Percentiles rank a stretch among this genome's conserved stretches.
Evolutionary conservation across 1,284 basidiomycete genomes (phyloP).

Genomic region (Pseudozyma sp.): DNA sequence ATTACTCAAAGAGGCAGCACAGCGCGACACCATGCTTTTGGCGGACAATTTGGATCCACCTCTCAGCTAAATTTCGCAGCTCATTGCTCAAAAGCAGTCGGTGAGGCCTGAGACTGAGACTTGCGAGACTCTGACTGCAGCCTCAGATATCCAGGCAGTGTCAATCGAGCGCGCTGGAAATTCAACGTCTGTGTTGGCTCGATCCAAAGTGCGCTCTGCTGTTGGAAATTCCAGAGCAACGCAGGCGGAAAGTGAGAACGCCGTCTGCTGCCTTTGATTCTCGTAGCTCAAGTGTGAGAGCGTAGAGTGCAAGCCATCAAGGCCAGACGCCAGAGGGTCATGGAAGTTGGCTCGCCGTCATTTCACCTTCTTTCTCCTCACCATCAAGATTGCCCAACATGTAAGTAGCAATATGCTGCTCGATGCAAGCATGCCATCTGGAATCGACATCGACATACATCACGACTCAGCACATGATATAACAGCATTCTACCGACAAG

Average conservation of each 20-base stretch:
- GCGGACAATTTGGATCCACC: neutral
- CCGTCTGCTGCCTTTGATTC: conserved; percentile 20
- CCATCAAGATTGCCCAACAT: conserved; percentile 66
- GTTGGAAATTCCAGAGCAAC: too few relatives aligned
- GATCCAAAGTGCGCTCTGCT: too few relatives aligned
- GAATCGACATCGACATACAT: conserved; percentile 17
- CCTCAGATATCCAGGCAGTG: neutral
- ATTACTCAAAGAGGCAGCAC: neutral
- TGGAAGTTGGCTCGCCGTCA: conserved; percentile 27
- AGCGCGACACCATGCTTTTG: neutral
- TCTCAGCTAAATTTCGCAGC: neutral
- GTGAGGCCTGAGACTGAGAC: too few relatives aligned
- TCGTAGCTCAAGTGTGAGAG: conserved; percentile 3
- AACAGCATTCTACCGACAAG: conserved; percentile 1
- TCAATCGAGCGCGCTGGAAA: neutral
- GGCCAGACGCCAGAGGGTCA: conserved; percentile 5
- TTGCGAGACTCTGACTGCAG: too few relatives aligned
- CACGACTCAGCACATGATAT: conserved; percentile 4
- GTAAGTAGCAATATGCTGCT: conserved; percentile 40
- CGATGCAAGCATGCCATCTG: conserved; percentile 24
- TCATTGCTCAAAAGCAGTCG: too few relatives aligned
- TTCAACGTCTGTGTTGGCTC: too few relatives aligned
- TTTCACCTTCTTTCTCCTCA: conserved; percentile 69
- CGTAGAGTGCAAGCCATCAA: conserved; percentile 9
- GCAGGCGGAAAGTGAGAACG: conserved; percentile 3